Evolutionary conservation across 371 early-diverging fungal genomes (phyloP).

Genomic region (Chytridium lagenaria): DNA sequence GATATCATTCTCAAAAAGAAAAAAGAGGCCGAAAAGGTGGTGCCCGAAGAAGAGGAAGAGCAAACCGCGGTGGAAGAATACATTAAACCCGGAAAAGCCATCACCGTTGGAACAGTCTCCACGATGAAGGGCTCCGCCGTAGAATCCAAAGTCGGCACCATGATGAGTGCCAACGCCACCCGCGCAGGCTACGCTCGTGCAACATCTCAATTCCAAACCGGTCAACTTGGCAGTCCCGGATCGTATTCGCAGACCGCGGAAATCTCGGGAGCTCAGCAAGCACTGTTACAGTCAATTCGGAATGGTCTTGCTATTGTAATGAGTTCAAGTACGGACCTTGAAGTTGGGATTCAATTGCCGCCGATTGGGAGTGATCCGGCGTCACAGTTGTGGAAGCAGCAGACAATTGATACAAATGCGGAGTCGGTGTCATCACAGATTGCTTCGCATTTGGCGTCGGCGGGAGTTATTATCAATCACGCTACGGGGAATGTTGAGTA

Average conservation of each 20-base stretch:
- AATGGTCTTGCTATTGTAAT: slow-evolving; percentile 53
- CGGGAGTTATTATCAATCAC: slow-evolving; percentile 50
- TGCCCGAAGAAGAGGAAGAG: slow-evolving; percentile 55
- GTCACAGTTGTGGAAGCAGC: slow-evolving; percentile 56
- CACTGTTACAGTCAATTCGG: slow-evolving; percentile 45
- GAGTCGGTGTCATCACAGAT: slow-evolving; percentile 52
- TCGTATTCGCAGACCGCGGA: slow-evolving; percentile 34
- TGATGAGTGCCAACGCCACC: slow-evolving; percentile 40
- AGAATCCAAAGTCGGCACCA: slow-evolving; percentile 36
- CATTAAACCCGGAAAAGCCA: slow-evolving; percentile 51
- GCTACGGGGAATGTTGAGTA: slow-evolving; percentile 44
- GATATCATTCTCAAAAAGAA: slow-evolving; percentile 66
- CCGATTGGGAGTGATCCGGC: slow-evolving; percentile 52
- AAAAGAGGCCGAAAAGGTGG: slow-evolving; percentile 51
- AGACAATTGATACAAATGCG: slow-evolving; percentile 54
- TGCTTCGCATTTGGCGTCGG: slow-evolving; percentile 51
- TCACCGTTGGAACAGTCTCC: slow-evolving; percentile 39
- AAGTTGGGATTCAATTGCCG: slow-evolving; percentile 47
- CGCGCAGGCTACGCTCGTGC: slow-evolving; percentile 36
- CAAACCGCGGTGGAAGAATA: slow-evolving; percentile 60
- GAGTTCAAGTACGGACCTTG: slow-evolving; percentile 41
- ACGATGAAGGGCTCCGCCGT: slow-evolving; percentile 36
- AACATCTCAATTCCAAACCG: slow-evolving; percentile 18
- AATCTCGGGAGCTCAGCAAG: slow-evolving; percentile 49
- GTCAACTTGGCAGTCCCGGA: slow-evolving; percentile 28